These are phyloP conservation scores for Mycena albidolilacea DNA, from an alignment of 768 basidiomycete genomes.

Conservation along the genomic window DNA sequence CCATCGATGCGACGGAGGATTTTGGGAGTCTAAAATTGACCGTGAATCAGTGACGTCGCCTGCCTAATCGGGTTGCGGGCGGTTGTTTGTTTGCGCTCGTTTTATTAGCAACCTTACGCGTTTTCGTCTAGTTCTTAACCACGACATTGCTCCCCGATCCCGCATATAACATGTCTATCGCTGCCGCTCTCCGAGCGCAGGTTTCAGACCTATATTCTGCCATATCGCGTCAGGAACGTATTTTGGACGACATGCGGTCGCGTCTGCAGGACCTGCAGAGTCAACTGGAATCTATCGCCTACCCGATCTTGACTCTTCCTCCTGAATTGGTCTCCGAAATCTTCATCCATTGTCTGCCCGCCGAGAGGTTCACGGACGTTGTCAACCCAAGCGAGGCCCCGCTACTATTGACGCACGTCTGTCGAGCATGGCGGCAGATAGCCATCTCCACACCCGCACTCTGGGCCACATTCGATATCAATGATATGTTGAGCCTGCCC, in stretches of 20 bases:
- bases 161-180: not conserved
- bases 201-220: not conserved
- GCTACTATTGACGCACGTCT: slow-evolving; percentile 15
- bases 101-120: not conserved
- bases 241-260: not conserved
- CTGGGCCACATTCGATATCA: slow-evolving; percentile 18
- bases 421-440: slow-evolving; percentile 22
- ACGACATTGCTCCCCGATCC: not conserved
- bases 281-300: slow-evolving; percentile 23
- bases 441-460: slow-evolving; percentile 21
- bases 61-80: no score
- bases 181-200: slow-evolving; percentile 8
- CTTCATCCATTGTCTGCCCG: slow-evolving; percentile 19
- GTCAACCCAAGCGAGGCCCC: slow-evolving; percentile 1
- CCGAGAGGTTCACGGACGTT: not conserved
- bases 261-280: not conserved
- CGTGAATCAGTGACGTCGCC: no score
- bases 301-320: slow-evolving; percentile 26
- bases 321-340: slow-evolving; percentile 30
- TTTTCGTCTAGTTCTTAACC: not conserved
- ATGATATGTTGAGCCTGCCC: not conserved
- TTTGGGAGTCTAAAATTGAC: no score
- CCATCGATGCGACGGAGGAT: no score
- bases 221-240: not conserved
- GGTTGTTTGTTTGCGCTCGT: no score